Evolutionary conservation across 2,329 filamentous ascomycete genomes (phyloP).

Genomic region (Penicillium sumatraense): DNA sequence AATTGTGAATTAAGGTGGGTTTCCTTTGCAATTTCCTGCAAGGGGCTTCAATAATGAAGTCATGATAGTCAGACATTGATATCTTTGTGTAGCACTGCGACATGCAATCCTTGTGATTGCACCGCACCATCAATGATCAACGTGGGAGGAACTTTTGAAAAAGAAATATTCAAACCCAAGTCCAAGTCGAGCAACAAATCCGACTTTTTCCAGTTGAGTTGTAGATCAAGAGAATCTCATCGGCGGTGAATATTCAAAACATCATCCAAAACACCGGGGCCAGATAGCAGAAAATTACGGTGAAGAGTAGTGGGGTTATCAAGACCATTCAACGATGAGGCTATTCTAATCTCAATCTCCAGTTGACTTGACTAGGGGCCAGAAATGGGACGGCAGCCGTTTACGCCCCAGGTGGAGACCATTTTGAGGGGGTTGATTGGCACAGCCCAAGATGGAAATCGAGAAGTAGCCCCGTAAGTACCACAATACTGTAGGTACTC

Average conservation of each 20-base stretch:
- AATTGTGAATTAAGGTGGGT: not conserved
- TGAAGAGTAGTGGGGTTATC: not conserved
- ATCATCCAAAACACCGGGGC: not conserved
- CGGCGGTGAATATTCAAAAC: not conserved
- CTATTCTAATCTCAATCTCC: not conserved
- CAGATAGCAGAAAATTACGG: not conserved
- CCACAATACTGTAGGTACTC: no score
- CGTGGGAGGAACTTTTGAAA: not conserved
- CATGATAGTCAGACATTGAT: slow-evolving; percentile 4
- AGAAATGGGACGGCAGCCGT: not conserved
- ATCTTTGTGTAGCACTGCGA: not conserved
- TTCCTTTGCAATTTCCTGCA: not conserved
- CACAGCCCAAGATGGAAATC: no score
- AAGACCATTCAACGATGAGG: not conserved
- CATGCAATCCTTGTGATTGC: not conserved
- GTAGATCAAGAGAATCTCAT: not conserved
- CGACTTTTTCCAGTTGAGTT: not conserved
- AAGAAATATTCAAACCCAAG: not conserved
- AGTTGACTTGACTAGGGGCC: no score
- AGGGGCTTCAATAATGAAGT: not conserved
- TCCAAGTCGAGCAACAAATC: not conserved
- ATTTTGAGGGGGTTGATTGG: not conserved
- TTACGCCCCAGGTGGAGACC: not conserved
- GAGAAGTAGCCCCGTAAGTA: no score
- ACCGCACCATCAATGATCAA: not conserved